Percentiles rank a stretch among this genome's conserved stretches.
Conservation (phyloP, 139 green algal genomes). For the Pleodorina starrii region DNA sequence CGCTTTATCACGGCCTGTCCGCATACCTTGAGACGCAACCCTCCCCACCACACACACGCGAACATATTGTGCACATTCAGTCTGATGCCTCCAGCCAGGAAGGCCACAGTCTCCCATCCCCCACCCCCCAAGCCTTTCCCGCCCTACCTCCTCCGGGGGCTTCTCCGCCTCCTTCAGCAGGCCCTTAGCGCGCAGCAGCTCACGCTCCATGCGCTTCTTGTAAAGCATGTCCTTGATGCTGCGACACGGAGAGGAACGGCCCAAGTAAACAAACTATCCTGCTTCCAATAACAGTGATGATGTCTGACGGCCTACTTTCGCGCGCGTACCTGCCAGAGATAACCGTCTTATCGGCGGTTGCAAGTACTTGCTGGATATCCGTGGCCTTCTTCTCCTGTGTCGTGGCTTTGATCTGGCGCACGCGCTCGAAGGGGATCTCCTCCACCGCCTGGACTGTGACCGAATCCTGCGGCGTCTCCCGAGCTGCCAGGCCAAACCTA, state of each 20-base stretch:
- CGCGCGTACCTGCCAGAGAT: slow-evolving; percentile 61
- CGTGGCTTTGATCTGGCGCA: slow-evolving; percentile 83
- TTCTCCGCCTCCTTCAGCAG: slow-evolving; percentile 83
- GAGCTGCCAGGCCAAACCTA: slow-evolving; percentile 90
- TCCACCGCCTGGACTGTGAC: slow-evolving; percentile 83
- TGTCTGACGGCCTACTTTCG: background rate
- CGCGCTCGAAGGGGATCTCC: slow-evolving; percentile 95
- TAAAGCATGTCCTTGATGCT: slow-evolving; percentile 92
- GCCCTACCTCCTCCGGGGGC: slow-evolving; percentile 81
- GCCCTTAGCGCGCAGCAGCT: slow-evolving; percentile 89
- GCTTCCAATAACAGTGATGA: background rate
- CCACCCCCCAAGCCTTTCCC: no score
- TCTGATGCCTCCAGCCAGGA: no score
- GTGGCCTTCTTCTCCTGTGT: slow-evolving; percentile 90
- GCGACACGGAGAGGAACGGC: background rate
- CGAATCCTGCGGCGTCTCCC: slow-evolving; percentile 94
- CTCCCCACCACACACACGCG: no score
- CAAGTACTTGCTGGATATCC: slow-evolving; percentile 83
- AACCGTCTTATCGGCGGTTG: slow-evolving; percentile 59
- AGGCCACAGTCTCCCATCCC: no score
- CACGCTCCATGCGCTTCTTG: slow-evolving; percentile 91
- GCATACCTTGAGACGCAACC: no score
- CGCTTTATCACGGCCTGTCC: no score
- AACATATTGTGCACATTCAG: no score
- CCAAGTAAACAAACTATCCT: background rate